These are phyloP conservation scores for Pyrenula massariospora DNA, from an alignment of 495 filamentous ascomycete species.

Conservation along the genomic window DNA sequence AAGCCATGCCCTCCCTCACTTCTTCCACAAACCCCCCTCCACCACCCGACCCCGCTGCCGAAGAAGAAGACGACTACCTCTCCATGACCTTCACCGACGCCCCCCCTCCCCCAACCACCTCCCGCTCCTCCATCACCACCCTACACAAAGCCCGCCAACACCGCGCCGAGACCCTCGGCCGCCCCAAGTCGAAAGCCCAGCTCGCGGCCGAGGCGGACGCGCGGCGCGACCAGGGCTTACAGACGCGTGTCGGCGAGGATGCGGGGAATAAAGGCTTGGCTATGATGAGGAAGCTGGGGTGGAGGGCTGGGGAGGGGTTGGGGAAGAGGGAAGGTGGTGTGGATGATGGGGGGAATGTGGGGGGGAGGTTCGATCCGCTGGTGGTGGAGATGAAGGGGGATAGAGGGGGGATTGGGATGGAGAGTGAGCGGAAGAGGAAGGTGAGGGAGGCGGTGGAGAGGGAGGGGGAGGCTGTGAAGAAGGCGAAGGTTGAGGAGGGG, in stretches of 20 bases:
- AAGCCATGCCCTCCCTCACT: not conserved
- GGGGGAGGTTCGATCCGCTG: slow-evolving; percentile 7
- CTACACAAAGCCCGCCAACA: not conserved
- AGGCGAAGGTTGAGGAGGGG: slow-evolving; percentile 52
- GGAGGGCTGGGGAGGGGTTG: slow-evolving; percentile 57
- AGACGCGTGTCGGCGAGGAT: slow-evolving; percentile 54
- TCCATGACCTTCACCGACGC: slow-evolving; percentile 43
- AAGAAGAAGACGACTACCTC: slow-evolving; percentile 56
- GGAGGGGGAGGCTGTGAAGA: slow-evolving; percentile 39
- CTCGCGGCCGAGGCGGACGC: slow-evolving; percentile 54
- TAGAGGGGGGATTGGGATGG: slow-evolving; percentile 75
- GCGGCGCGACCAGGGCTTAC: slow-evolving; percentile 63
- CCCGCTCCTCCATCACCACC: slow-evolving; percentile 5
- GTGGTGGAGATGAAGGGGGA: slow-evolving; percentile 18
- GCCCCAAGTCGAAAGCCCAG: slow-evolving; percentile 72
- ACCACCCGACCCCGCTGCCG: slow-evolving; percentile 3
- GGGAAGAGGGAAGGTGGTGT: slow-evolving; percentile 35
- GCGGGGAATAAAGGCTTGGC: slow-evolving; percentile 63
- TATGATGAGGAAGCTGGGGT: slow-evolving; percentile 97
- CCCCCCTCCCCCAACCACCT: slow-evolving; percentile 31
- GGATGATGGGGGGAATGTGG: not conserved
- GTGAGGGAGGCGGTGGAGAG: slow-evolving; percentile 52
- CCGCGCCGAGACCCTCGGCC: slow-evolving; percentile 41
- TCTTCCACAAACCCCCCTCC: not conserved
- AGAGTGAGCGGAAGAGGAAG: slow-evolving; percentile 72